A percentile compares a stretch with the other conserved stretches of the same genome.
Evolutionary conservation across 768 basidiomycete species (phyloP).

Genomic region (Phaffia tasmanica): DNA sequence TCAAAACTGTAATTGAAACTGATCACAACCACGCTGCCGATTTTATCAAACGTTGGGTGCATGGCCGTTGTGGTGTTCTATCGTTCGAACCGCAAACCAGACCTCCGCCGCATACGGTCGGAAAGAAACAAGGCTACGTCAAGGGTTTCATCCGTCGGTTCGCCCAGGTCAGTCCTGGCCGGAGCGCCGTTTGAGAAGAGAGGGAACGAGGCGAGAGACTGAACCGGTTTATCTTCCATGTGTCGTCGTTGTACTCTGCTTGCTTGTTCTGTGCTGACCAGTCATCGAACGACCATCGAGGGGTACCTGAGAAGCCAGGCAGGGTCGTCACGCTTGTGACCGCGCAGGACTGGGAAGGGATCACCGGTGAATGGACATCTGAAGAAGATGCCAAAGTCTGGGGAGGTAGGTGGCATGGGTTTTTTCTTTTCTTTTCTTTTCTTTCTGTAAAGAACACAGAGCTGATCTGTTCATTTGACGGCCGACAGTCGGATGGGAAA

Average conservation of each 20-base stretch:
- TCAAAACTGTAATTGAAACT: too few relatives aligned
- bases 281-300: constrained; percentile 21
- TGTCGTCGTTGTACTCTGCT: neutral
- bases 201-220: too few relatives aligned
- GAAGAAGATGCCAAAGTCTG: constrained; percentile 56
- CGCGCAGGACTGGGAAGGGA: constrained; percentile 72
- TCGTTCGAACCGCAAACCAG: too few relatives aligned
- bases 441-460: too few relatives aligned
- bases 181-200: too few relatives aligned
- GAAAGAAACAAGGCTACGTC: constrained; percentile 13
- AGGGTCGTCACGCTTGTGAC: constrained; percentile 82
- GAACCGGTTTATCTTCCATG: too few relatives aligned
- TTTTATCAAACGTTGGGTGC: too few relatives aligned
- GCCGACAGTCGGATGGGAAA: constrained; percentile 78
- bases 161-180: neutral
- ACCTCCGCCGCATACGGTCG: constrained; percentile 17
- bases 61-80: too few relatives aligned
- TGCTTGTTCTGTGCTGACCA: constrained; percentile 43
- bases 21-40: too few relatives aligned
- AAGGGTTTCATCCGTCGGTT: constrained; percentile 17
- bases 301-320: constrained; percentile 46
- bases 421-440: too few relatives aligned
- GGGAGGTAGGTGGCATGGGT: too few relatives aligned
- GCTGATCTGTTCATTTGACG: too few relatives aligned
- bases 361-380: constrained; percentile 50